A percentile compares a stretch with the other conserved stretches of the same genome.
Evolutionary conservation across 805 yeast genomes (phyloP).

Genomic region (Cyberlindnera bimundalis): DNA sequence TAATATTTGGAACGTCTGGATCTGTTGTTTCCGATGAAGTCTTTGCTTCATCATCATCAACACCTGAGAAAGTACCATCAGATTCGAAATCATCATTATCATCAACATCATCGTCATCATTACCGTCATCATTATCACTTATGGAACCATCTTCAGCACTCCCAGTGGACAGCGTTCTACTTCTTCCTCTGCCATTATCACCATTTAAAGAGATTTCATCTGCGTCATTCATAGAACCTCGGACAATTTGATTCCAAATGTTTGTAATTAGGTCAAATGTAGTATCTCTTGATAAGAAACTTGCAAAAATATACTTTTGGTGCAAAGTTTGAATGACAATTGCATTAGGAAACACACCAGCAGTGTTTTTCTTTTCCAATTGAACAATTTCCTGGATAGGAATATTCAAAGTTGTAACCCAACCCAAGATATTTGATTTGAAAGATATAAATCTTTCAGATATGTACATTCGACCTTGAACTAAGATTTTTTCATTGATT

Average conservation of each 20-base stretch:
- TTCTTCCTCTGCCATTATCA: slow-evolving; percentile 5
- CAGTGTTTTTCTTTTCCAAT: slow-evolving; percentile 79
- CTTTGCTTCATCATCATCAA: slow-evolving; percentile 4
- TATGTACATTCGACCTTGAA: slow-evolving; percentile 84
- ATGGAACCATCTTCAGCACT: slow-evolving; percentile 10
- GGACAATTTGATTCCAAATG: slow-evolving; percentile 53
- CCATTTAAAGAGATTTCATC: slow-evolving; percentile 16
- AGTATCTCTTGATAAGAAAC: slow-evolving; percentile 73
- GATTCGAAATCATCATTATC: slow-evolving; percentile 13
- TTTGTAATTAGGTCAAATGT: slow-evolving; percentile 48
- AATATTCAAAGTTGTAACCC: slow-evolving; percentile 82
- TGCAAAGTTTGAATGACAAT: slow-evolving; percentile 40
- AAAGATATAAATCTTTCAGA: slow-evolving; percentile 78
- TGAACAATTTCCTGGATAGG: slow-evolving; percentile 69
- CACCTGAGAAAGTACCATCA: neutral
- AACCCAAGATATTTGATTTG: slow-evolving; percentile 82
- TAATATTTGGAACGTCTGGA: slow-evolving; percentile 2
- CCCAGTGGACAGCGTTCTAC: slow-evolving; percentile 2
- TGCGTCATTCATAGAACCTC: slow-evolving; percentile 21
- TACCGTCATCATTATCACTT: slow-evolving; percentile 11
- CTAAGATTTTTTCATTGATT: slow-evolving; percentile 50
- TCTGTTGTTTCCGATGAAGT: neutral
- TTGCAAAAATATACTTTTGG: slow-evolving; percentile 77
- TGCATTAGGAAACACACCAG: slow-evolving; percentile 89
- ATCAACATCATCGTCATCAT: slow-evolving; percentile 14